phyloP scores from a whole-genome alignment of 2,329 filamentous ascomycete genomes.

The Venturia carpophila region DNA sequence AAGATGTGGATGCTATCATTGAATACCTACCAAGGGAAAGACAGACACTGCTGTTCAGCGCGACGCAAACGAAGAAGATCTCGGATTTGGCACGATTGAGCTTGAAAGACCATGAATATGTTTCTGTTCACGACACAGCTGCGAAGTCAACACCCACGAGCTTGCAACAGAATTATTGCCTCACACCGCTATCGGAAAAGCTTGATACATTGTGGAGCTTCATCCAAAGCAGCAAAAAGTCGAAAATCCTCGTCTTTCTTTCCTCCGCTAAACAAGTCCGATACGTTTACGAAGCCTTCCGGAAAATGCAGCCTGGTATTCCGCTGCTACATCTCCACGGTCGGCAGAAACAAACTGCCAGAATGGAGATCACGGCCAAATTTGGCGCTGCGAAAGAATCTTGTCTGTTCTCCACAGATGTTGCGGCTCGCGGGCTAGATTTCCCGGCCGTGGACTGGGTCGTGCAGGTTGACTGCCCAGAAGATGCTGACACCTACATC shows the following conservation, averaged over 20 bases:
- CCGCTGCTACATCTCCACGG: slow-evolving; percentile 88
- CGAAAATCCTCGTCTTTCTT: slow-evolving; percentile 91
- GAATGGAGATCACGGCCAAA: slow-evolving; percentile 76
- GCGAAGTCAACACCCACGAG: slow-evolving; percentile 70
- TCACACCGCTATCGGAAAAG: slow-evolving; percentile 80
- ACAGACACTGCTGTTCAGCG: slow-evolving; percentile 91
- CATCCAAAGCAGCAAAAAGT: slow-evolving; percentile 80
- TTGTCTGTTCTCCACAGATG: slow-evolving; percentile 91
- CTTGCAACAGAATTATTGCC: slow-evolving; percentile 84
- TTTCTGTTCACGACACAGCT: slow-evolving; percentile 83
- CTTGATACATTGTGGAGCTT: slow-evolving; percentile 90
- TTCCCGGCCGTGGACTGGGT: slow-evolving; percentile 98
- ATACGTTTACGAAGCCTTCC: slow-evolving; percentile 89
- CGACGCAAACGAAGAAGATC: slow-evolving; percentile 90
- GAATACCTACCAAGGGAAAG: slow-evolving; percentile 79
- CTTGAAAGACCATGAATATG: slow-evolving; percentile 85
- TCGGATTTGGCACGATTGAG: slow-evolving; percentile 85
- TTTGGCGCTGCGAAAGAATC: slow-evolving; percentile 75
- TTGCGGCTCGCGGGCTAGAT: slow-evolving; percentile 87
- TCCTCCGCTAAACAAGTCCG: slow-evolving; percentile 94
- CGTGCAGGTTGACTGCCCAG: slow-evolving; percentile 94
- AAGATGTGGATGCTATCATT: slow-evolving; percentile 81
- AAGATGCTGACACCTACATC: slow-evolving; percentile 96
- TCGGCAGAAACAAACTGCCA: slow-evolving; percentile 81
- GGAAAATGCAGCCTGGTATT: slow-evolving; percentile 89